These are phyloP conservation scores for Knoxdaviesia proteae DNA, from an alignment of 2,329 filamentous ascomycete genomes.

Conservation along the genomic window DNA sequence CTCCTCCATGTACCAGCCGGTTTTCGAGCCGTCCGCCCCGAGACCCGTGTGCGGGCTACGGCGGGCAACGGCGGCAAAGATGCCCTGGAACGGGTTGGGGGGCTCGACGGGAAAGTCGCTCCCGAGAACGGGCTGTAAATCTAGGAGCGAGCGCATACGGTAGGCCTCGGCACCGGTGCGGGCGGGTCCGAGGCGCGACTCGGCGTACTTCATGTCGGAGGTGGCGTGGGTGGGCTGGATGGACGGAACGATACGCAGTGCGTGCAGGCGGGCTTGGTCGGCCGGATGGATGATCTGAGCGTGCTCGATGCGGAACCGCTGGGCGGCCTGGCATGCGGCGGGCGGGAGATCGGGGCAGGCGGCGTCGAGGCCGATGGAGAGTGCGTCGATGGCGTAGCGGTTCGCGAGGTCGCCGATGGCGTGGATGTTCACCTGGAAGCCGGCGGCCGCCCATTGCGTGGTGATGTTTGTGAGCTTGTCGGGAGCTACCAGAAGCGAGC, in stretches of 20 bases:
- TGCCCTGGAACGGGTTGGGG: constrained; percentile 43
- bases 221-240: constrained; percentile 56
- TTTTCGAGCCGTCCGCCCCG: constrained; percentile 21
- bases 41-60: constrained; percentile 34
- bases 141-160: constrained; percentile 40
- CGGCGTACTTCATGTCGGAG: constrained; percentile 48
- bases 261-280: constrained; percentile 38
- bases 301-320: constrained; percentile 49
- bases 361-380: constrained; percentile 31
- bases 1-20: constrained; percentile 40
- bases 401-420: constrained; percentile 53
- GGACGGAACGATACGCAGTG: constrained; percentile 41
- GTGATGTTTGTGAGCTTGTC: constrained; percentile 32
- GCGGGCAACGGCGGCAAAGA: constrained; percentile 46
- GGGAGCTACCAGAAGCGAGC: constrained; percentile 46
- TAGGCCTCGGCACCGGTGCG: constrained; percentile 39
- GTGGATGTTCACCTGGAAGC: constrained; percentile 52
- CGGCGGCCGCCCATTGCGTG: constrained; percentile 33
- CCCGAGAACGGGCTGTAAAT: constrained; percentile 34
- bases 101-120: constrained; percentile 57
- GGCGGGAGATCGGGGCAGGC: constrained; percentile 24
- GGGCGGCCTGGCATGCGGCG: constrained; percentile 28
- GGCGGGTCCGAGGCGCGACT: constrained; percentile 32
- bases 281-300: constrained; percentile 46
- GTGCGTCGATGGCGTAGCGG: constrained; percentile 40